A percentile compares a stretch with the other conserved stretches of the same genome.
Evolutionary conservation across 495 filamentous ascomycete genomes (phyloP).

Genomic region (Tuber brumale): DNA sequence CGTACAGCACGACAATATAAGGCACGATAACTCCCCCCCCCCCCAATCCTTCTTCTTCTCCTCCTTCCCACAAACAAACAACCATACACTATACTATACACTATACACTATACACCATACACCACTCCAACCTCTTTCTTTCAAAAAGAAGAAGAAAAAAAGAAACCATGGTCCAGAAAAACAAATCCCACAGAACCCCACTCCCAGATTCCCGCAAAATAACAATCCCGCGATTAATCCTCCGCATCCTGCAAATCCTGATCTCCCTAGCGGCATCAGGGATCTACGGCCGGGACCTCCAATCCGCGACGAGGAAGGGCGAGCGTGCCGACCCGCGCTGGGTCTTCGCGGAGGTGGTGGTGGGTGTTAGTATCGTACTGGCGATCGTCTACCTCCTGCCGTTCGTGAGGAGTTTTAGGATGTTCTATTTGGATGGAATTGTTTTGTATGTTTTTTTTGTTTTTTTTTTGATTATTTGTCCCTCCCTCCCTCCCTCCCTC

Average conservation of each 20-base stretch:
- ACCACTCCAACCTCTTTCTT: not conserved
- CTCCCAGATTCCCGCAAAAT: constrained; percentile 10
- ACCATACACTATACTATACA: not conserved
- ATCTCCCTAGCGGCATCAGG: constrained; percentile 57
- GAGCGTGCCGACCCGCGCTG: constrained; percentile 49
- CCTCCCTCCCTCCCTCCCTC: too few relatives aligned
- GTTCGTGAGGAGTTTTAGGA: constrained; percentile 46
- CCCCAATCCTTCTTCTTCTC: not conserved
- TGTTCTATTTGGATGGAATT: constrained; percentile 55
- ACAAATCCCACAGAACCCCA: constrained; percentile 16
- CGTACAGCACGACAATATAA: constrained; percentile 7
- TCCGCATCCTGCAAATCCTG: constrained; percentile 57
- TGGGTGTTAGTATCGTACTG: constrained; percentile 47
- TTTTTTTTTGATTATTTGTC: not conserved
- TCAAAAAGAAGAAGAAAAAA: not conserved
- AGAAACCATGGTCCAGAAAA: constrained; percentile 24
- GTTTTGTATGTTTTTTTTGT: constrained; percentile 43
- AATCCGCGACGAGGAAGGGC: constrained; percentile 44
- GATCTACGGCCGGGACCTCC: constrained; percentile 57
- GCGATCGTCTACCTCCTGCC: constrained; percentile 49
- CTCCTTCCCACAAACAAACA: not conserved
- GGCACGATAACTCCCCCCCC: not conserved
- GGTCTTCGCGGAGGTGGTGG: constrained; percentile 56
- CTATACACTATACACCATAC: not conserved
- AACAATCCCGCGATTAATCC: constrained; percentile 29